Conservation (phyloP, 129 eudicot species). For the Chrysanthemum lavandulifolium region DNA sequence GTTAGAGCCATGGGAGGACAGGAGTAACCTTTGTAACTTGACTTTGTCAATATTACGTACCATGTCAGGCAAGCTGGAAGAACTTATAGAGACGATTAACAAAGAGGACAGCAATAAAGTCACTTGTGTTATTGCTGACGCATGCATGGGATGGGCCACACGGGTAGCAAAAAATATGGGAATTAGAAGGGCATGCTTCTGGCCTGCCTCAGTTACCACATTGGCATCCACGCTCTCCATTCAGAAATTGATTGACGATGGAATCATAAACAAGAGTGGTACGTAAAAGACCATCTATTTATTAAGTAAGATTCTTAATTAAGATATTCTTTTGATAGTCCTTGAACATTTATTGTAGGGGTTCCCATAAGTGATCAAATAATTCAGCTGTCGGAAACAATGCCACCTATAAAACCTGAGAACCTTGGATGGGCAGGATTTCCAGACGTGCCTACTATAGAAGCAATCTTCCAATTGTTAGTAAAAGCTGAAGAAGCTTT, state of each 20-base stretch:
- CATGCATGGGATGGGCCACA: no score
- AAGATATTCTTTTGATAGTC: no score
- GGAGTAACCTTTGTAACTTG: slow-evolving; percentile 28
- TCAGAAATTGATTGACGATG: no score
- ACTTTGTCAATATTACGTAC: neutral
- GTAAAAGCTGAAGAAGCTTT: neutral
- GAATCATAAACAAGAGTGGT: no score
- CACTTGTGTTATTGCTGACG: no score
- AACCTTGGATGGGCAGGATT: slow-evolving; percentile 38
- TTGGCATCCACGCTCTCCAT: no score
- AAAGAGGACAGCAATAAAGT: neutral
- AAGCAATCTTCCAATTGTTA: slow-evolving; percentile 13
- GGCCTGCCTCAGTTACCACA: no score
- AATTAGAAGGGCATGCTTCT: no score
- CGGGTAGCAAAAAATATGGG: no score
- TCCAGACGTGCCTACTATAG: slow-evolving; percentile 18
- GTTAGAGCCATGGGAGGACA: slow-evolving; percentile 32
- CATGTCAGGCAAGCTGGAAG: slow-evolving; percentile 13
- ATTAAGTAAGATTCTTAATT: no score
- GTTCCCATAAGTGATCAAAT: slow-evolving; percentile 24
- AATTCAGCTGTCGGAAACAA: slow-evolving; percentile 43
- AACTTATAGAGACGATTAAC: slow-evolving; percentile 33
- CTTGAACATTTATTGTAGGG: slow-evolving; percentile 28
- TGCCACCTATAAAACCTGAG: slow-evolving; percentile 40
- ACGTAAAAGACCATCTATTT: no score